Base-by-base conservation (phyloP, 441 rosid genomes). In the Syzygium malaccense region DNA sequence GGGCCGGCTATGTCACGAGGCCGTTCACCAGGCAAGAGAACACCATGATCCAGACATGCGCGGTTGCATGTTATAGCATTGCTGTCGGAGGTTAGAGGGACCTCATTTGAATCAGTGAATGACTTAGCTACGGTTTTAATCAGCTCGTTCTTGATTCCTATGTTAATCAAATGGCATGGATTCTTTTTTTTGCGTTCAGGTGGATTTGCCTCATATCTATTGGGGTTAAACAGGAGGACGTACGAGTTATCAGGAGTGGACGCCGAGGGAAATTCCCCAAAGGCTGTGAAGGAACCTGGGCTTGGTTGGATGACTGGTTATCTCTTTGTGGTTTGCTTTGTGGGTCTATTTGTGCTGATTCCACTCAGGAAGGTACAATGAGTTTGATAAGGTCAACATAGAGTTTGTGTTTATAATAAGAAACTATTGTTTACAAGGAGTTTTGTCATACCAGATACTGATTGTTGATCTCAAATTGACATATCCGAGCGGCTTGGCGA, bases 401-500 rank as follows among this genome's bases (percentile, higher is more conserved):
- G 9, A 37, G 1, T 20, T 20, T 37, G 49, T 23, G 51, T 75
- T 75, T 37, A n/a, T 37, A 23, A 23, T 48, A 75, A 71, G 18
- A 75, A 75, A 25, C n/a, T 41, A 6, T 41, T 45, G n/a, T 75
- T 75, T 12, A 75, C 83, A 41, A 75, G 18, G 53, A 75, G 18
- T 75, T 23, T 14, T 75, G 51, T 55, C 6, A 0, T 84, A 14
- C 32, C 95, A 98, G 99, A 96, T 98, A 57, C 93, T 96, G 97
- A 95, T 97, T 68, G 92, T 97, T 45, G 98, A 97, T 90, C 96
- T 95, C 90, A 95, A 95, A 89, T 89, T 98, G 86, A 91, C 93
- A 17, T 98, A 95, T 92, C 99, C 99, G 13, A 98, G 99, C 91
- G 99, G 99, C 90, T 94, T 98, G 41, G 99, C 99, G 64, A 96